Evolutionary conservation across 192 early-diverging fungal genomes (phyloP).

Genomic region (Backusella australiensis): DNA sequence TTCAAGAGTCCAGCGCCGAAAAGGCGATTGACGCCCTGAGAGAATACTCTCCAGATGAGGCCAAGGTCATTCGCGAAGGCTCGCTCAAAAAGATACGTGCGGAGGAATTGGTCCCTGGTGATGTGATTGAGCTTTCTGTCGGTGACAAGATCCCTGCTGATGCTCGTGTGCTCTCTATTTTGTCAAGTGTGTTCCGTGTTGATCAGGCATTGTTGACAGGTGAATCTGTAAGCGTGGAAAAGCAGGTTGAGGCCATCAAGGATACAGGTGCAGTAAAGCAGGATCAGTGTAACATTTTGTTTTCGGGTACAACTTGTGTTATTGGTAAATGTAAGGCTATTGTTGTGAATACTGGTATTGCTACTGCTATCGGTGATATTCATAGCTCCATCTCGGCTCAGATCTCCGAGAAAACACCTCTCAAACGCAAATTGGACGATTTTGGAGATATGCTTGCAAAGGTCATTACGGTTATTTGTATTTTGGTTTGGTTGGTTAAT

Average conservation of each 20-base stretch:
- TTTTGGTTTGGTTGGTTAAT: conserved; percentile 98
- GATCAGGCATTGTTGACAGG: conserved; percentile 97
- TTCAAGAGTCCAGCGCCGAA: conserved; percentile 96
- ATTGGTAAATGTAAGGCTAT: conserved; percentile 87
- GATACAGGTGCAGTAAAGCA: conserved; percentile 87
- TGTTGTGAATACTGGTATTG: conserved; percentile 83
- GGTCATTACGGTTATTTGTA: conserved; percentile 82
- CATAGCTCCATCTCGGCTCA: conserved; percentile 83
- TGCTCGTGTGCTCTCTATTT: conserved; percentile 77
- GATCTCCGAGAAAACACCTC: conserved; percentile 89
- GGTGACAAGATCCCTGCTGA: conserved; percentile 98
- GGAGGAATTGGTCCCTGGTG: conserved; percentile 91
- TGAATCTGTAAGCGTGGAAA: conserved; percentile 89
- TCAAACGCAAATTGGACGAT: conserved; percentile 94
- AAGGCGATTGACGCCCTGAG: conserved; percentile 96
- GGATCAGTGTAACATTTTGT: conserved; percentile 96
- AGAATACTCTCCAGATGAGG: conserved; percentile 96
- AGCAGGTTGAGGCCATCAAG: conserved; percentile 60
- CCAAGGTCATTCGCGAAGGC: conserved; percentile 85
- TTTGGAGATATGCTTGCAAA: conserved; percentile 90
- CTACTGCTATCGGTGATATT: conserved; percentile 93
- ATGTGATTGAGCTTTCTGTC: conserved; percentile 87
- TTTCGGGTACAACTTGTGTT: conserved; percentile 95
- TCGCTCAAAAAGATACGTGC: conserved; percentile 63
- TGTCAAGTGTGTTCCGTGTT: conserved; percentile 83